Evolutionary conservation across 768 basidiomycete species (phyloP).

Genomic region (Hygrophoropsis aurantiaca): DNA sequence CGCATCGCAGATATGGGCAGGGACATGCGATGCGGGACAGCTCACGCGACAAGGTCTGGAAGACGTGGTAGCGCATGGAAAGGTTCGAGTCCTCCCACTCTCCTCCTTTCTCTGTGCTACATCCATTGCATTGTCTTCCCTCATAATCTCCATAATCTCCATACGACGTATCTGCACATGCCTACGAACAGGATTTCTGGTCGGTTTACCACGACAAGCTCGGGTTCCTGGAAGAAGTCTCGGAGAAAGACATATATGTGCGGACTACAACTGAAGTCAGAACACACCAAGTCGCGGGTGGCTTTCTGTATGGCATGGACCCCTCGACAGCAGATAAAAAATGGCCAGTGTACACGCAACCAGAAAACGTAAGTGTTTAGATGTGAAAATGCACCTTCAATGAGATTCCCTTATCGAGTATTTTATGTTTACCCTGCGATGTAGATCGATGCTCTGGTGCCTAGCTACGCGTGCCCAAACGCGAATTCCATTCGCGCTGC

Average conservation of each 20-base stretch:
- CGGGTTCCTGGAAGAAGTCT: constrained; percentile 35
- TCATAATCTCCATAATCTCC: no score
- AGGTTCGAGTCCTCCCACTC: constrained; percentile 17
- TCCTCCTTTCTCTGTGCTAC: not conserved
- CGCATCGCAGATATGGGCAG: constrained; percentile 43
- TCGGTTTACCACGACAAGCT: constrained; percentile 39
- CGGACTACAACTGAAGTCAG: constrained; percentile 46
- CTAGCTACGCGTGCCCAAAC: constrained; percentile 42
- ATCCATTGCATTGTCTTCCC: no score
- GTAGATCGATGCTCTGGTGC: constrained; percentile 49
- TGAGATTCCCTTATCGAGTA: not conserved
- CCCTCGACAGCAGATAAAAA: constrained; percentile 23
- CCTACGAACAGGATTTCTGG: constrained; percentile 48
- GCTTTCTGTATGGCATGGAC: constrained; percentile 47
- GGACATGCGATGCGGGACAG: constrained; percentile 48
- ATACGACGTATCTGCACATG: constrained; percentile 1
- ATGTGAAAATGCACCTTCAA: not conserved
- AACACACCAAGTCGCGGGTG: constrained; percentile 48
- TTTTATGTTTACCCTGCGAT: not conserved
- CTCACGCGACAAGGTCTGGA: constrained; percentile 43
- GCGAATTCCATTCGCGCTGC: constrained; percentile 39
- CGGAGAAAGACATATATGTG: constrained; percentile 38
- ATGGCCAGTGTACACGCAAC: constrained; percentile 44
- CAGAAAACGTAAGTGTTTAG: constrained; percentile 34
- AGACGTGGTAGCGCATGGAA: constrained; percentile 43